phyloP scores from a whole-genome alignment of 2,329 filamentous ascomycete genomes.

The Rutstroemia sp. region DNA sequence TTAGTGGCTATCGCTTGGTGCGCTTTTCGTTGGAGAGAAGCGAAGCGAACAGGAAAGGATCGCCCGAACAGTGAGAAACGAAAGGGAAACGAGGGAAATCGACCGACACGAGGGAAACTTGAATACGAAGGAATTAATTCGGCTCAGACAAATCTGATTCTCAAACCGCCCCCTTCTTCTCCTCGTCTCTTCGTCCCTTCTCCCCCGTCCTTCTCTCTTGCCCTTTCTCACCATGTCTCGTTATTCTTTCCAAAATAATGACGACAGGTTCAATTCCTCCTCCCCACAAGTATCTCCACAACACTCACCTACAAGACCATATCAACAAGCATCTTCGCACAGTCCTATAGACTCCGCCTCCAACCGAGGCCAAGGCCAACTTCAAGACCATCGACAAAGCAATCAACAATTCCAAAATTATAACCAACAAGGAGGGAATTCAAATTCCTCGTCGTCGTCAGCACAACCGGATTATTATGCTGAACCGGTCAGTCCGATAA shows the following conservation, averaged over 20 bases:
- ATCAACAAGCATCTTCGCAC: not conserved
- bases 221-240: not conserved
- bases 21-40: not conserved
- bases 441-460: conserved; percentile 8
- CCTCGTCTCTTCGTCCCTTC: not conserved
- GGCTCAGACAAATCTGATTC: not conserved
- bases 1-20: no score
- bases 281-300: not conserved
- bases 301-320: not conserved
- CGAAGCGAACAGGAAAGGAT: not conserved
- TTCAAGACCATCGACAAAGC: not conserved
- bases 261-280: not conserved
- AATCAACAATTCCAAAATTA: not conserved
- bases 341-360: conserved; percentile 1
- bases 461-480: conserved; percentile 12
- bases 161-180: no score
- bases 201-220: not conserved
- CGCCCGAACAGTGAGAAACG: not conserved
- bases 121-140: not conserved
- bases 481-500: conserved; percentile 12
- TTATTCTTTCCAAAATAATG: not conserved
- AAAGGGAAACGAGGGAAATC: not conserved
- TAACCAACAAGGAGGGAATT: conserved; percentile 7
- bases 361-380: not conserved
- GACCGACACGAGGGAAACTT: not conserved